Evolutionary conservation across 2,329 filamentous ascomycete species (phyloP), one percentile per base, ranked within the genome.

Genomic region (Fusarium pseudonygamai): DNA sequence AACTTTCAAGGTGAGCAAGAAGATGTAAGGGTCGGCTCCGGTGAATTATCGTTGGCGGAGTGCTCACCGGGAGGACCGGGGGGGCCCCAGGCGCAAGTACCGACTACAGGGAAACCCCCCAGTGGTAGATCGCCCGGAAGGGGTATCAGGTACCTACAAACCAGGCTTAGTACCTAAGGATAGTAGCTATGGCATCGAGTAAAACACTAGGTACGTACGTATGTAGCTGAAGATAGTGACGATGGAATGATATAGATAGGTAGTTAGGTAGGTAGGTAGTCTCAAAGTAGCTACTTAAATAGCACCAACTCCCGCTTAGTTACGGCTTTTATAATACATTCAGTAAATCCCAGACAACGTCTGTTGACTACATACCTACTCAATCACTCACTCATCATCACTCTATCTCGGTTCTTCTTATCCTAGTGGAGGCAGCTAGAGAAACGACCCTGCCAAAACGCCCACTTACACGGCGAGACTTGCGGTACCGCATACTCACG

Each of bases 41-140:
- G 66, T 68, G 66, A 71, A 78, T 78, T 78, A 75, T 78, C 75
- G 75, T 77, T 47, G 50, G 61, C 61, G 69, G 58, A 62, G 64
- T 37, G 43, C 52, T 65, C 67, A 62, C 74, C 58, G 52, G 45
- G 56, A 47, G 28, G 53, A 14, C 53, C 40, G 46, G 59, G 46
- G 59, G 64, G 37, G 18, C 12, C 22, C 18, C 20, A 40, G 42
- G 46, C 47, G 52, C 46, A 60, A 56, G 71, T 61, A 60, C 46
- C 30, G 24, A 39, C 30, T 69, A 69, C 67, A 71, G 40, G 57
- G 61, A 30, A 12, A 6, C 18, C 30, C 37, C 20, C n/a, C 7
- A 13, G 18, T 34, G 22, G 24, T 24, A n/a, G 32, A 63, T 63
- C 32, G 30, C 12, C n/a, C 28, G 16, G 34, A 50, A 53, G 30